phyloP scores from a whole-genome alignment of 768 basidiomycete genomes.

The Hypsizygus marmoreus region DNA sequence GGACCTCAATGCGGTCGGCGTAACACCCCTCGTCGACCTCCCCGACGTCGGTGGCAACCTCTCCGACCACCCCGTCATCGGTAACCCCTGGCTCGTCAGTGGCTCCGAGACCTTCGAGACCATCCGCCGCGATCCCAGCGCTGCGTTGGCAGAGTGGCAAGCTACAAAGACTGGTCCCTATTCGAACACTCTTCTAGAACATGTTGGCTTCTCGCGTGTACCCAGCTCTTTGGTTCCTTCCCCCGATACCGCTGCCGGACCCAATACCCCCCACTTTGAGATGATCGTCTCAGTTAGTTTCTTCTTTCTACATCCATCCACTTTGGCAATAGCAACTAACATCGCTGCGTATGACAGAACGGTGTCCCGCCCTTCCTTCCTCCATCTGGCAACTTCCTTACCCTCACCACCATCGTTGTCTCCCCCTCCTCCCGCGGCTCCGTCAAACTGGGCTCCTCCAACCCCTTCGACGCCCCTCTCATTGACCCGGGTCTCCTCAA shows the following conservation, averaged over 20 bases:
- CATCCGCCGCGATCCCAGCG: slow-evolving; percentile 14
- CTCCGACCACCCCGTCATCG: slow-evolving; percentile 31
- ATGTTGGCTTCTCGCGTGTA: slow-evolving; percentile 29
- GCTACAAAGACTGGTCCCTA: slow-evolving; percentile 29
- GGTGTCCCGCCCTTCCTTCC: slow-evolving; percentile 6
- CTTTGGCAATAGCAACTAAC: not conserved
- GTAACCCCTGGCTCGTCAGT: slow-evolving; percentile 24
- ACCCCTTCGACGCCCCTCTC: slow-evolving; percentile 43
- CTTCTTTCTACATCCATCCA: not conserved
- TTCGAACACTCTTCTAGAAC: slow-evolving; percentile 21
- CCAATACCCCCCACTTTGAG: slow-evolving; percentile 33
- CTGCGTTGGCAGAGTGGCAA: slow-evolving; percentile 26
- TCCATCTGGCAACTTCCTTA: slow-evolving; percentile 12
- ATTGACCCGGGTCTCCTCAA: slow-evolving; percentile 49
- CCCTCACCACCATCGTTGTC: slow-evolving; percentile 8
- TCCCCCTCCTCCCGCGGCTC: slow-evolving; percentile 9
- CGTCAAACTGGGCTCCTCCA: slow-evolving; percentile 32
- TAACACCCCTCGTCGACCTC: slow-evolving; percentile 27
- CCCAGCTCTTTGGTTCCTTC: slow-evolving; percentile 10
- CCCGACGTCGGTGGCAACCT: slow-evolving; percentile 39
- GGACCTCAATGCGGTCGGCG: slow-evolving; percentile 24
- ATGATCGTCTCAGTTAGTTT: slow-evolving; percentile 26
- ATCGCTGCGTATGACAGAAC: slow-evolving; percentile 2
- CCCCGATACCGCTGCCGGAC: slow-evolving; percentile 32
- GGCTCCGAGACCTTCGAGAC: slow-evolving; percentile 30